phyloP scores from a whole-genome alignment of 371 early-diverging fungal species.

The Apophysomyces sp. region DNA sequence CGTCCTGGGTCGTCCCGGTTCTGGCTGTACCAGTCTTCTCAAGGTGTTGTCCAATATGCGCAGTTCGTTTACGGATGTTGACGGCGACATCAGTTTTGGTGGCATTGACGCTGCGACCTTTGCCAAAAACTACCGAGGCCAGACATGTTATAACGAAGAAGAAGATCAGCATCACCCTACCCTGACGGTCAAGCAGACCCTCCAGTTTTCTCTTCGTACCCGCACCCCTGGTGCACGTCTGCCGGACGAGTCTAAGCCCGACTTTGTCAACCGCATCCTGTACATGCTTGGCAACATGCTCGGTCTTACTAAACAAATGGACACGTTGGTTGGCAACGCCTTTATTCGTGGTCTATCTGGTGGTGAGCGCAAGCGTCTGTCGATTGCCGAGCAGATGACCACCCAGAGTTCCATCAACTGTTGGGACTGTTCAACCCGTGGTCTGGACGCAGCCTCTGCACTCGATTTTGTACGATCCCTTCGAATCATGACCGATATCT shows the following conservation, averaged over 20 bases:
- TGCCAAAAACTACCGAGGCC: constrained; percentile 32
- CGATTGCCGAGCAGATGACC: constrained; percentile 71
- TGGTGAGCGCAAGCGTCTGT: constrained; percentile 73
- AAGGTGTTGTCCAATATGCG: constrained; percentile 66
- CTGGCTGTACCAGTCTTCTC: constrained; percentile 72
- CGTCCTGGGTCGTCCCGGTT: constrained; percentile 70
- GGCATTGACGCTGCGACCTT: constrained; percentile 40
- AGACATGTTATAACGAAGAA: constrained; percentile 49
- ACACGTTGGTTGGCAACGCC: constrained; percentile 70
- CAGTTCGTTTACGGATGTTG: constrained; percentile 49
- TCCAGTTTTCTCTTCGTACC: constrained; percentile 48
- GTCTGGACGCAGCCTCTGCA: constrained; percentile 77
- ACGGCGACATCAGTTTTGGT: constrained; percentile 38
- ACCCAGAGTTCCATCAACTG: constrained; percentile 55
- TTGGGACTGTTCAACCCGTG: constrained; percentile 72
- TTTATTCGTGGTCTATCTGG: constrained; percentile 66
- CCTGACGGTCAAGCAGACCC: constrained; percentile 47
- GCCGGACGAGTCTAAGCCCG: constrained; percentile 15
- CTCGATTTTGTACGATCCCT: constrained; percentile 56
- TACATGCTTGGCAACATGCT: constrained; percentile 43
- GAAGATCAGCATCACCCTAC: constrained; percentile 50
- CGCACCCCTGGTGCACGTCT: constrained; percentile 44
- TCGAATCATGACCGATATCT: constrained; percentile 47
- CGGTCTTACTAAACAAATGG: constrained; percentile 53
- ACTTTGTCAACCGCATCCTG: constrained; percentile 22